Percentiles rank a stretch among this genome's conserved stretches.
Conservation (phyloP, 2,329 filamentous ascomycete genomes). For the Pezicula neosporulosa region DNA sequence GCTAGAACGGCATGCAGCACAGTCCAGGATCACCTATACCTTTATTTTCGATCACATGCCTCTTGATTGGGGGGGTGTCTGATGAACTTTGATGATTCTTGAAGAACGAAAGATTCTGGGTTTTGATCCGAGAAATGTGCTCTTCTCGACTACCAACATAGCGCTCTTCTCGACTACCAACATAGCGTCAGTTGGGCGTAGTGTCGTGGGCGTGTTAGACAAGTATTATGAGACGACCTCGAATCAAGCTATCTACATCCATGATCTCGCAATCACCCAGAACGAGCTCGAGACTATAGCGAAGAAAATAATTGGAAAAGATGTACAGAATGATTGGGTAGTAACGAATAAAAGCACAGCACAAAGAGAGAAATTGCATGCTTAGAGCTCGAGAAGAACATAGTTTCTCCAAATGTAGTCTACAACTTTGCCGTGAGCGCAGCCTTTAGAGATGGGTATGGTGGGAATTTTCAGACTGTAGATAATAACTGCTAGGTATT, state of each 20-base stretch:
- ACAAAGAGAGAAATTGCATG: no score
- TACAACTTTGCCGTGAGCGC: no score
- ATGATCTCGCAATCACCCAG: conserved; percentile 40
- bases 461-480: no score
- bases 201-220: conserved; percentile 41
- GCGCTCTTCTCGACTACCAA: background rate
- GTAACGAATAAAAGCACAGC: no score
- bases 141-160: no score
- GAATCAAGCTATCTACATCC: conserved; percentile 42
- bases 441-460: no score
- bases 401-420: no score
- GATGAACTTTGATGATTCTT: conserved; percentile 39
- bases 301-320: no score
- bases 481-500: no score
- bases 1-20: conserved; percentile 34
- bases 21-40: conserved; percentile 41
- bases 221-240: conserved; percentile 48
- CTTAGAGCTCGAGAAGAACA: no score
- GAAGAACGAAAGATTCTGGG: conserved; percentile 36
- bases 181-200: conserved; percentile 36
- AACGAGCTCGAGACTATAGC: no score
- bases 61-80: conserved; percentile 49
- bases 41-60: conserved; percentile 49
- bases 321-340: no score
- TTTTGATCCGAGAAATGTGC: conserved; percentile 37